Base-by-base conservation (phyloP, 371 early-diverging fungal species). In the Syncephalastrum monosporum region DNA sequence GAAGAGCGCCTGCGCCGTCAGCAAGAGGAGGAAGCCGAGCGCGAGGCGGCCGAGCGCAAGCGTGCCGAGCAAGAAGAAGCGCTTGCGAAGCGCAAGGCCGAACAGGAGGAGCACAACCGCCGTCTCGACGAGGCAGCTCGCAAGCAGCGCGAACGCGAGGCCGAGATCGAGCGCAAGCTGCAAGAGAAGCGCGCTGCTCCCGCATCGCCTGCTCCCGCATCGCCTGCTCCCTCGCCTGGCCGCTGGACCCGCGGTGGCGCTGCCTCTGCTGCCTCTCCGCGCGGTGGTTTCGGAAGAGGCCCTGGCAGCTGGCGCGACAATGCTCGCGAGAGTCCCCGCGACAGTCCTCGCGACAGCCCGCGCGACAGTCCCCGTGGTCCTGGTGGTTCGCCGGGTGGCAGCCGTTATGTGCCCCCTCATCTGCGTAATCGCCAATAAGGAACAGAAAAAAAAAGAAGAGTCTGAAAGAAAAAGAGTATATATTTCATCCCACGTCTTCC, bases 51-150 rank as follows among this genome's bases (percentile, higher is more conserved):
- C 21, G 58, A 58, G 17, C 56, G 63, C 23, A 42, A 56, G 43
- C 29, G 38, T 19, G 52, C 24, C 44, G 68, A 69, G 62, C 69
- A 69, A 47, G 65, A 57, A 53, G 78, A 71, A 60, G 61, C 57
- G 54, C 71, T 41, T 71, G 75, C 57, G 64, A 71, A 45, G 56
- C 59, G 25, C 41, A 53, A 53, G 55, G 55, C 47, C 42, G 61
- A 60, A 14, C 61, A 63, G 52, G 51, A 59, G n/a, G 71, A 69
- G 45, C 61, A 68, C 48, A 23, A 57, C 44, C 72, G 65, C 25
- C 73, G 64, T 60, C 53, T 68, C 8, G 75, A 73, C 38, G 79
- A 72, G 52, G 59, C 61, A 14, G 72, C 72, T 16, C 74, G 67
- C 55, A 74, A 68, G 42, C 71, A 75, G 48, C 61, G 59, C 15